phyloP scores from a whole-genome alignment of 1,284 basidiomycete genomes.

The Ustilago shanxiensis region DNA sequence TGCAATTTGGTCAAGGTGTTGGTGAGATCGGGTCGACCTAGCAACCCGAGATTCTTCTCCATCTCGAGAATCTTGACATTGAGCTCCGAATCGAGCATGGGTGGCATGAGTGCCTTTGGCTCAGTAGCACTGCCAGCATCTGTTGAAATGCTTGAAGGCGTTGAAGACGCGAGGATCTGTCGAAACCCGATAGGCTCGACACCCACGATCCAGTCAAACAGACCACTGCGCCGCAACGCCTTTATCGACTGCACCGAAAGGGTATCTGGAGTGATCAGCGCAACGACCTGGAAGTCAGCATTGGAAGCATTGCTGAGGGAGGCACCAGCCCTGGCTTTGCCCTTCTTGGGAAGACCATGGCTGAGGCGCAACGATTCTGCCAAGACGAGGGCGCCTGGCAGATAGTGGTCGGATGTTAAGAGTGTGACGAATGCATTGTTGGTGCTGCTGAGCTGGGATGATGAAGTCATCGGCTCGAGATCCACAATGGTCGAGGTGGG shows the following conservation, averaged over 20 bases:
- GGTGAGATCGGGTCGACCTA: constrained; percentile 94
- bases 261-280: constrained; percentile 91
- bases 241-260: constrained; percentile 88
- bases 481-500: not conserved
- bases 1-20: constrained; percentile 91
- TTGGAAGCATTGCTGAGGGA: not conserved
- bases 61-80: constrained; percentile 69
- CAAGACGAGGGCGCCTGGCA: constrained; percentile 89
- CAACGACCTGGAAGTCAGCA: constrained; percentile 77
- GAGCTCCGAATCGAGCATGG: constrained; percentile 34
- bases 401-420: constrained; percentile 88
- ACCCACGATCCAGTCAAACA: constrained; percentile 87
- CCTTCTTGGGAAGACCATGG: constrained; percentile 40
- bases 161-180: constrained; percentile 43
- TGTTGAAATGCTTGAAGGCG: not conserved
- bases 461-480: constrained; percentile 27
- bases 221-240: constrained; percentile 77
- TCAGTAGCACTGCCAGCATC: not conserved
- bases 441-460: constrained; percentile 21
- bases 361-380: constrained; percentile 77
- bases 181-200: constrained; percentile 74
- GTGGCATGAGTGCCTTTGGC: not conserved
- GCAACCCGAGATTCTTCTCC: constrained; percentile 78
- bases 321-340: constrained; percentile 11
- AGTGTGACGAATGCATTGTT: constrained; percentile 77